These are phyloP conservation scores for Leccinum subrobustum DNA, from an alignment of 1,284 basidiomycete genomes.

Conservation along the genomic window DNA sequence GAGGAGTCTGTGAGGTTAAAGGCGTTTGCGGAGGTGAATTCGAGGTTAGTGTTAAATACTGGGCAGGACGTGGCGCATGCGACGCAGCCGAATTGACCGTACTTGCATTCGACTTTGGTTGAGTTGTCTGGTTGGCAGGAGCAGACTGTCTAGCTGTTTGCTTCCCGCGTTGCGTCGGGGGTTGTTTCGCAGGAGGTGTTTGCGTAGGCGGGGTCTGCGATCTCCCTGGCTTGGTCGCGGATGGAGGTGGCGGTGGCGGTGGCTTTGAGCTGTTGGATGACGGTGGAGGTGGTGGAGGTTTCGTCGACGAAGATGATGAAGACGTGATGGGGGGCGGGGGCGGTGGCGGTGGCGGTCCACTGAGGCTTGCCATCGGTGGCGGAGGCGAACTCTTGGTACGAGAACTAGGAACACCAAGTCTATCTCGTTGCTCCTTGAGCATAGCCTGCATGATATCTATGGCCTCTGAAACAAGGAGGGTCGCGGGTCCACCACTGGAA, in stretches of 20 bases:
- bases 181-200: background rate
- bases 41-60: conserved; percentile 6
- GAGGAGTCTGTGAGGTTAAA: background rate
- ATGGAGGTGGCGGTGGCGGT: conserved; percentile 4
- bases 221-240: background rate
- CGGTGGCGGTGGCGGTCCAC: conserved; percentile 26
- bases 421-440: conserved; percentile 27
- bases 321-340: conserved; percentile 18
- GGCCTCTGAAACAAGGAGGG: conserved; percentile 17
- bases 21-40: background rate
- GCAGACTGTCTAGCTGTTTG: background rate
- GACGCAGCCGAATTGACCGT: background rate
- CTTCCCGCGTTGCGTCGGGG: conserved; percentile 2
- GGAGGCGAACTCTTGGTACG: conserved; percentile 7
- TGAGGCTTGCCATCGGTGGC: conserved; percentile 21
- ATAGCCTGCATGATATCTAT: conserved; percentile 24
- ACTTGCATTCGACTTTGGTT: background rate
- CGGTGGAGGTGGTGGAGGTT: conserved; percentile 15
- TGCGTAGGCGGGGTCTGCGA: conserved; percentile 3
- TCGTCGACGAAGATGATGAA: conserved; percentile 24
- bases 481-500: conserved; percentile 12
- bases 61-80: background rate
- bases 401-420: conserved; percentile 24
- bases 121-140: background rate
- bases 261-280: background rate